Evolutionary conservation across 2,329 filamentous ascomycete genomes (phyloP), one percentile per base, ranked within the genome.

Genomic region (Paecilomyces formosus): DNA sequence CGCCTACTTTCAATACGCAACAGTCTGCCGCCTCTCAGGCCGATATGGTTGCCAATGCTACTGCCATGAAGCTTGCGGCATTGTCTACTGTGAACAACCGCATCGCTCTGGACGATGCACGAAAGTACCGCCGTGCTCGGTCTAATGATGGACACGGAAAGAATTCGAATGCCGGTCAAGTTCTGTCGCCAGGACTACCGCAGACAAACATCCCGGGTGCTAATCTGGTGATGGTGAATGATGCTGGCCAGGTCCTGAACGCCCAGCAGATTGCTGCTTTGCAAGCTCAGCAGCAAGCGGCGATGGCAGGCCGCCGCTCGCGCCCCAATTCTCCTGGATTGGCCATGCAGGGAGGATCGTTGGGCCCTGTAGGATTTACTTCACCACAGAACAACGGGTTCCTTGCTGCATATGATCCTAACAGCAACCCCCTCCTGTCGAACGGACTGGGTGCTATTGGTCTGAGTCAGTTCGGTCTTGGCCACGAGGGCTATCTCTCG

Each of bases 41-140:
- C 15, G 94, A 99, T 70, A 97, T 97, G 93, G 89, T 99, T 59
- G 94, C 94, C 60, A 99, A 97, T 71, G 94, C 94, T 26, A 97
- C 94, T 15, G 94, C 94, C 22, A 99, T 99, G 94, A 99, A 99
- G 75, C 84, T 99, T 55, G 94, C 94, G 53, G 94, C 94, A 18
- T 81, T 99, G 53, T 97, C 93, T 4, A 99, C 94, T 2, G 94
- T 99, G 55, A 99, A 97, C 79, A 99, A 97, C 74, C 89, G 94
- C 50, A 96, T 99, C 68, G 92, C 94, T 56, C 82, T 99, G 60
- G 94, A 99, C 68, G 94, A 99, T 73, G 93, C 95, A 62, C 90
- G 92, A 70, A 97, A 97, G 77, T 97, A 94, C 76, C 90, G 94
- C 63, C 89, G 93, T 60, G 86, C 92, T 64, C 86, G 92, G 60